Base-by-base conservation (phyloP, 345 rosid species). In the Crucihimalaya himalaica region DNA sequence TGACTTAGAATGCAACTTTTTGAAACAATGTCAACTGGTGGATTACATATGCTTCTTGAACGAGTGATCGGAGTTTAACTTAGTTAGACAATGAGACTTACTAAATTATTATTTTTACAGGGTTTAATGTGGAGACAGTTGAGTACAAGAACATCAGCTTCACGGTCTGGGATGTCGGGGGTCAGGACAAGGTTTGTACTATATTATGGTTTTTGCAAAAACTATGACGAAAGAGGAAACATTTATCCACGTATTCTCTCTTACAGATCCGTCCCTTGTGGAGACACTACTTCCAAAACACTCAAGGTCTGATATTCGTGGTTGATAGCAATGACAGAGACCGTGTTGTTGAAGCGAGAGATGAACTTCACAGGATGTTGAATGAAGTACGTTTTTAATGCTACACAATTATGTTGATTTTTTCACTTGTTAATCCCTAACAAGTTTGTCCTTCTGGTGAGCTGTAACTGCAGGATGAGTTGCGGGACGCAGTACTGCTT, bases 251-350 rank as follows among this genome's bases (percentile, higher is more conserved):
- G 56, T 55, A 16, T 34, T 34, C 20, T 32, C 31, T 37, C 56
- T 1, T 68, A 16, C 66, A 87, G 91, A 87, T 87, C 74, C 89
- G 91, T 18, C 92, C 92, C 3, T 57, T 87, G 84, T 87, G 91
- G 91, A 87, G 89, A 34, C 91, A 86, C 73, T 86, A 86, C 73
- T 86, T 86, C 80, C 88, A 86, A 47, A 86, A 86, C 81, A 86
- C 89, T n/a, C 91, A 85, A 70, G 91, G 86, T 52, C 83, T 87
- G 62, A 87, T 87, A 70, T 87, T 85, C 45, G 91, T 87, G 73
- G 87, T 87, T 14, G 87, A 87, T 67, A 87, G 87, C 84, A 87
- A 85, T 68, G 91, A 87, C 70, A 76, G 86, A 70, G 91, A 87
- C 53, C 91, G 89, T 42, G 86, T 79, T 52, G 85, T 82, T 75